Evolutionary conservation across 208 protist species (phyloP), one percentile per base, ranked within the genome.

Genomic region (Leishmania amazonensis): DNA sequence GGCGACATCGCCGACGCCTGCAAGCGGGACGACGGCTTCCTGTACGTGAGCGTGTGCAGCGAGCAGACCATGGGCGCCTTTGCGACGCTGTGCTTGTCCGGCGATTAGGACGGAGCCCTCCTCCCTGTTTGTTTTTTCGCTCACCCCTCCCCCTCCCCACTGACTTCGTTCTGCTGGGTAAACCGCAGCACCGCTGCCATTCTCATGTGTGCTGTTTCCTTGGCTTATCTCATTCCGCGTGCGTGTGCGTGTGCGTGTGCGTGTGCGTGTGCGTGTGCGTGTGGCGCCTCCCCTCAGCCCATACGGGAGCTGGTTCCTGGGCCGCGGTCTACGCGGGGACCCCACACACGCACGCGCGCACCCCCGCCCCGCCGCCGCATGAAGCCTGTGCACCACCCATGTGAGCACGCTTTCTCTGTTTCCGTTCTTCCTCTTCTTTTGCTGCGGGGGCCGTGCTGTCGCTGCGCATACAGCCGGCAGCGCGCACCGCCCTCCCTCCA

Each of bases 1-100:
- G 57, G 71, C 76, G 76, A 80, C 57, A 57, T 85, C 54, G 68
- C 54, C 54, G 76, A 42, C 67, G 67, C 67, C 31, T 72, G 67
- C 40, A 72, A 72, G 67, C 31, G 38, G 8, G 38, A 3, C 57
- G 81, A 85, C 71, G 76, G 76, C 76, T 85, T 74, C 70, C 81
- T 85, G 11, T 72, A 81, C 73, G 77, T 85, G 19, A 35, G 42
- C 17, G 78, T 81, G 70, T 54, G 70, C 24, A 53, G 58, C 28
- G 81, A 49, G 38, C 67, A n/a, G 17, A 1, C 19, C 67, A 72
- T 72, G 67, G 67, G 68, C 45, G 68, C 42, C 21, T 0, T 74
- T 11, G 17, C 42, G 0, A 40, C 24, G 4, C 68, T 9, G 0
- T 74, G 42, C 68, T 74, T 53, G 4, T 40, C 68, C 42, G 24